Conservation (phyloP, 495 filamentous ascomycete species). For the Penicillium simplicissimum region DNA sequence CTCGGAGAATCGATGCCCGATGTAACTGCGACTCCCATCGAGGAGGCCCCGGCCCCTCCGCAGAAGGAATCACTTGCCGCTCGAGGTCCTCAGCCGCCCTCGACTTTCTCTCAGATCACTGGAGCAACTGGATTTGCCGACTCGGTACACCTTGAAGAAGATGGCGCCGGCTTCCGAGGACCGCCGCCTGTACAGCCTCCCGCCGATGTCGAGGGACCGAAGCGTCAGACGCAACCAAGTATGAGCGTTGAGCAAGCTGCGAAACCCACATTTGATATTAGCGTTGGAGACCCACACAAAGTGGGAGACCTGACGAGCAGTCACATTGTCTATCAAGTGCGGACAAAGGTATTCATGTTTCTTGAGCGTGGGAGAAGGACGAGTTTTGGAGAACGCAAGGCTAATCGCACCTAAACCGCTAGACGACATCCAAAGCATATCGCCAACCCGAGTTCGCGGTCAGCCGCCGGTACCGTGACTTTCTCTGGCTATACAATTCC, state of each 20-base stretch:
- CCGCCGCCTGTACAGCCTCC: conserved; percentile 75
- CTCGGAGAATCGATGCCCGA: conserved; percentile 60
- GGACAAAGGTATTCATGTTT: conserved; percentile 70
- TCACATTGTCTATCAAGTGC: conserved; percentile 95
- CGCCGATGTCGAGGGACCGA: conserved; percentile 40
- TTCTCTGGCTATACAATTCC: conserved; percentile 94
- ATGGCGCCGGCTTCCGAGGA: conserved; percentile 61
- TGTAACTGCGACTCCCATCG: conserved; percentile 41
- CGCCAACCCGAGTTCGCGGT: conserved; percentile 87
- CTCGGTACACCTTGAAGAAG: conserved; percentile 62
- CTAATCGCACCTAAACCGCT: conserved; percentile 17
- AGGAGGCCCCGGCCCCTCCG: conserved; percentile 83
- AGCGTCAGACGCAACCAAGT: conserved; percentile 72
- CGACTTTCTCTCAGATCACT: conserved; percentile 49
- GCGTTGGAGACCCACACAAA: conserved; percentile 94
- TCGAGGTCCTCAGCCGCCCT: conserved; percentile 56
- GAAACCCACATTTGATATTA: conserved; percentile 88
- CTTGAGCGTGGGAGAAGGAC: neutral
- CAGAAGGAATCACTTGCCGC: conserved; percentile 75
- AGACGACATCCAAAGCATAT: conserved; percentile 97
- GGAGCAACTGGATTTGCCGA: conserved; percentile 57
- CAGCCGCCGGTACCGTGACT: conserved; percentile 90
- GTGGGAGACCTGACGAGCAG: conserved; percentile 95
- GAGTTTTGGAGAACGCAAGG: neutral
- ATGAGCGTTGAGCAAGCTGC: conserved; percentile 87